A percentile compares a stretch with the other conserved stretches of the same genome.
Conservation (phyloP, 495 filamentous ascomycete genomes). For the Aspergillus nidulans region DNA sequence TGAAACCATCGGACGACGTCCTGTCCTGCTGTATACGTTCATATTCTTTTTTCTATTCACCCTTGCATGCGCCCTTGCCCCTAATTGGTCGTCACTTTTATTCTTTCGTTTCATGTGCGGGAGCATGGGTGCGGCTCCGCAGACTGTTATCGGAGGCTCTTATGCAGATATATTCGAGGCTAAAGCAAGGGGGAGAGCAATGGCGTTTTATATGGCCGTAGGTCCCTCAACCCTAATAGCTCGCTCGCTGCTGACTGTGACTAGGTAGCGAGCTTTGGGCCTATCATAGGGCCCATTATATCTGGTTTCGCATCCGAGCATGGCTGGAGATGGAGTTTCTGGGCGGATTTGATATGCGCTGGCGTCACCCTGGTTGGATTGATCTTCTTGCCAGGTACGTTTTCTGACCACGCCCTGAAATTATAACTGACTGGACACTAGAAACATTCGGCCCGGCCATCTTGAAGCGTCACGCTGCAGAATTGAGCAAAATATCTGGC, state of each 20-base stretch:
- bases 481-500: constrained; percentile 54
- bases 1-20: constrained; percentile 65
- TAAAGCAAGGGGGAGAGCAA: constrained; percentile 58
- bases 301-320: constrained; percentile 54
- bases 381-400: constrained; percentile 42
- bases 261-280: constrained; percentile 62
- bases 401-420: not conserved
- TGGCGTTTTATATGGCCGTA: constrained; percentile 69
- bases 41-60: constrained; percentile 61
- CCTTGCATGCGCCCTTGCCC: constrained; percentile 64
- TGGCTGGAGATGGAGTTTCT: constrained; percentile 65
- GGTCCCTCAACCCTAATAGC: constrained; percentile 17
- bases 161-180: constrained; percentile 69
- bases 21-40: constrained; percentile 59
- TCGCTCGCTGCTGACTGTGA: constrained; percentile 2
- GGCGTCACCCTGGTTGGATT: constrained; percentile 40
- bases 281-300: constrained; percentile 63
- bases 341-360: constrained; percentile 57
- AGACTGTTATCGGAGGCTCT: constrained; percentile 66
- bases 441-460: constrained; percentile 64
- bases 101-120: constrained; percentile 66
- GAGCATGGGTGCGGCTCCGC: constrained; percentile 60
- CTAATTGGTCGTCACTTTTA: constrained; percentile 61
- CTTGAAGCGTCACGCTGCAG: constrained; percentile 50
- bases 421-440: not conserved